Evolutionary conservation across 2,329 filamentous ascomycete species (phyloP).

Genomic region (Colletotrichum lini): DNA sequence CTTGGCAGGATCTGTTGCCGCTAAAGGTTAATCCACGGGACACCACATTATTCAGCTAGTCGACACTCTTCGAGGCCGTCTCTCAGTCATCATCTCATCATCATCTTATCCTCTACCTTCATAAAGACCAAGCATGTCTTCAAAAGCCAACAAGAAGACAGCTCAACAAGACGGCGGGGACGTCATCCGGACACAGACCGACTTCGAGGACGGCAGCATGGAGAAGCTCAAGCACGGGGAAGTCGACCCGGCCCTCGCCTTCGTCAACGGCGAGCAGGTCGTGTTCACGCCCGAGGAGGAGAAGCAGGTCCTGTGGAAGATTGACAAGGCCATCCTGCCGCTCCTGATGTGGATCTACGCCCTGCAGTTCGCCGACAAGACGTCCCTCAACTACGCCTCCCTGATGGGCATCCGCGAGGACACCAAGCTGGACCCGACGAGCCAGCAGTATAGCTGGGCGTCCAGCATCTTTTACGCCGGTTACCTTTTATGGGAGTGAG

Average conservation of each 20-base stretch:
- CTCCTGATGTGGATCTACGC: conserved; percentile 39
- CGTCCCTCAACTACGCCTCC: conserved; percentile 39
- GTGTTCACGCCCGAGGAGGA: conserved; percentile 39
- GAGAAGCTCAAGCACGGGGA: conserved; percentile 36
- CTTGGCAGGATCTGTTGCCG: not conserved
- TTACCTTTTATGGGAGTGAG: conserved; percentile 45
- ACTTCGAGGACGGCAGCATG: conserved; percentile 34
- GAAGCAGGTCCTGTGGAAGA: conserved; percentile 21
- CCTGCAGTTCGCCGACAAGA: conserved; percentile 38
- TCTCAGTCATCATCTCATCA: not conserved
- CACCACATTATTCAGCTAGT: not conserved
- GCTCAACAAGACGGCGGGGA: conserved; percentile 19
- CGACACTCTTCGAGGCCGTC: not conserved
- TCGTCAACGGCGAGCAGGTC: conserved; percentile 30
- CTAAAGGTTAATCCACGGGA: not conserved
- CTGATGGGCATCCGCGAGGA: conserved; percentile 42
- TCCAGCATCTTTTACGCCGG: conserved; percentile 45
- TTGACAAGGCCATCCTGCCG: conserved; percentile 31
- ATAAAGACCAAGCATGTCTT: conserved; percentile 3
- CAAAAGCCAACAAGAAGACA: conserved; percentile 15
- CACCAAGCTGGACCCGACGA: conserved; percentile 33
- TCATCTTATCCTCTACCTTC: no score
- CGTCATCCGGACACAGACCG: conserved; percentile 33
- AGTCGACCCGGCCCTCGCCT: conserved; percentile 37
- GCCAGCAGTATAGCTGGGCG: conserved; percentile 44